These are phyloP conservation scores for Exophiala sideris DNA, from an alignment of 2,329 filamentous ascomycete species.

Conservation along the genomic window DNA sequence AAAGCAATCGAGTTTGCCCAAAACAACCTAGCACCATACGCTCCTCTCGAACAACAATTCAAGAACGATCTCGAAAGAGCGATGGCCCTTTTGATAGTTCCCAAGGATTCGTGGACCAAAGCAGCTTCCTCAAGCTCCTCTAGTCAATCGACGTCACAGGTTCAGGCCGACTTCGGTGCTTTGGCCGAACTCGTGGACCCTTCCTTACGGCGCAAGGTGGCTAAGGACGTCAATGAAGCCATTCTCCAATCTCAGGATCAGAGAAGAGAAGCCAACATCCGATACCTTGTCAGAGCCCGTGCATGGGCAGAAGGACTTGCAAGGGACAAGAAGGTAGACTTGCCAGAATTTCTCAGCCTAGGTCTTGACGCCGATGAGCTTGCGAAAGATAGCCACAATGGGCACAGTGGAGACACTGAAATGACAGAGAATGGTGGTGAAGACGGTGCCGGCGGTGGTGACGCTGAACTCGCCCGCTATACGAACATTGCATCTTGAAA, in stretches of 20 bases:
- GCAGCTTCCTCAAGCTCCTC: slow-evolving; percentile 37
- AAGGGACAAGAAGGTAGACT: slow-evolving; percentile 44
- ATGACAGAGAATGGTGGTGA: slow-evolving; percentile 26
- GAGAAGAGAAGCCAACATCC: slow-evolving; percentile 75
- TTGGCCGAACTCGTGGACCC: slow-evolving; percentile 75
- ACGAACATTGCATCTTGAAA: slow-evolving; percentile 18
- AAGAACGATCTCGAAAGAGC: slow-evolving; percentile 85
- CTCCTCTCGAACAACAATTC: slow-evolving; percentile 76
- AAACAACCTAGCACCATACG: slow-evolving; percentile 79
- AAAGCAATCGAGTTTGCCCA: slow-evolving; percentile 84
- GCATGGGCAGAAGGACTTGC: slow-evolving; percentile 73
- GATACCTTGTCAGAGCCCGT: slow-evolving; percentile 74
- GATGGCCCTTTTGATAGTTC: slow-evolving; percentile 87
- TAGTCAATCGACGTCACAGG: slow-evolving; percentile 10
- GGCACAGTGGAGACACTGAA: slow-evolving; percentile 26
- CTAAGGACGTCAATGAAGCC: slow-evolving; percentile 82
- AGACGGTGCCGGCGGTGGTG: slow-evolving; percentile 4
- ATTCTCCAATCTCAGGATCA: slow-evolving; percentile 72
- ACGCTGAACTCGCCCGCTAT: slow-evolving; percentile 20
- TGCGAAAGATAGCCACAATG: slow-evolving; percentile 18
- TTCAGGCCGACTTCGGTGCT: slow-evolving; percentile 36
- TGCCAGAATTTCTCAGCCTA: slow-evolving; percentile 45
- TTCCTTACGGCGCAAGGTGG: slow-evolving; percentile 75
- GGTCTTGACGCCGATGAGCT: slow-evolving; percentile 35
- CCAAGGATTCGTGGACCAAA: slow-evolving; percentile 64